A percentile compares a stretch with the other conserved stretches of the same genome.
These are phyloP conservation scores for Mycena indigotica DNA, from an alignment of 768 basidiomycete species.

Conservation along the genomic window DNA sequence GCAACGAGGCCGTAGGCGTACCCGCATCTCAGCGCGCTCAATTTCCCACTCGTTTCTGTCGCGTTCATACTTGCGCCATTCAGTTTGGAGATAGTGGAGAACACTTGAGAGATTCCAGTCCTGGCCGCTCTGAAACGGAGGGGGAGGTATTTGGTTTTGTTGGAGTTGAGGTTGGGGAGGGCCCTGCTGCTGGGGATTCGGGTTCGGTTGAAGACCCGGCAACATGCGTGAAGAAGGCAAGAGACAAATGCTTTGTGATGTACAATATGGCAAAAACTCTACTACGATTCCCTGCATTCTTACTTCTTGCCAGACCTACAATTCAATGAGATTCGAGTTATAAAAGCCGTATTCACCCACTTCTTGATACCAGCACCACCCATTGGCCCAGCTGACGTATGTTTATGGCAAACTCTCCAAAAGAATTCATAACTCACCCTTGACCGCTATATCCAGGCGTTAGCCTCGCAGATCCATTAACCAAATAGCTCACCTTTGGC, in stretches of 20 bases:
- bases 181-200: conserved; percentile 51
- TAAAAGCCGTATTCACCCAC: conserved; percentile 46
- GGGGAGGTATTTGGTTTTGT: conserved; percentile 44
- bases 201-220: conserved; percentile 61
- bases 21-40: conserved; percentile 98
- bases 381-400: conserved; percentile 61
- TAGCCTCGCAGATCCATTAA: not conserved
- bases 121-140: conserved; percentile 42
- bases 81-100: conserved; percentile 95
- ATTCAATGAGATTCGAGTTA: conserved; percentile 8
- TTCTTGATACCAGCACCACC: conserved; percentile 86
- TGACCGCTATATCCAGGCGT: conserved; percentile 44
- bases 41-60: conserved; percentile 99
- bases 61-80: conserved; percentile 97
- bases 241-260: conserved; percentile 19
- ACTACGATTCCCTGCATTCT: not conserved
- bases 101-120: conserved; percentile 94
- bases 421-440: conserved; percentile 41
- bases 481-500: conserved; percentile 59
- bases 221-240: conserved; percentile 57
- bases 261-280: conserved; percentile 9
- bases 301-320: conserved; percentile 75
- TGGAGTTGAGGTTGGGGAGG: conserved; percentile 54
- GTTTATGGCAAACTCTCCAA: conserved; percentile 9
- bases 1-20: conserved; percentile 44